Evolutionary conservation across 108 stramenopile species (phyloP).

Genomic region (Parietichytrium sp.): DNA sequence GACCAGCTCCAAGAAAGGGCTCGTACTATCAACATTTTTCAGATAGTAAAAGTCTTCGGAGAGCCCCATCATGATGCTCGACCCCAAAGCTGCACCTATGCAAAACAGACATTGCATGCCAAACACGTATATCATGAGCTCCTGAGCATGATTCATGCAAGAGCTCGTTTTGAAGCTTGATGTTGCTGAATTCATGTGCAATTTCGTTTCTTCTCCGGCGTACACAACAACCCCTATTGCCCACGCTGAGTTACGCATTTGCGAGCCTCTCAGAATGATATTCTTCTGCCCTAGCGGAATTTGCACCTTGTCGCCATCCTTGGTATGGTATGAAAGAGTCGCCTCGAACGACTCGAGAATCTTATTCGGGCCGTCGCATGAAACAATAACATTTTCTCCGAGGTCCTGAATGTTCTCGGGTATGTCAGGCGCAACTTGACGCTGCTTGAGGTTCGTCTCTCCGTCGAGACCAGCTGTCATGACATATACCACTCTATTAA

Average conservation of each 20-base stretch:
- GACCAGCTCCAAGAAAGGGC: background rate
- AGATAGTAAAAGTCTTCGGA: background rate
- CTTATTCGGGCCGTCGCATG: slow-evolving; percentile 29
- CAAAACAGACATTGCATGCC: background rate
- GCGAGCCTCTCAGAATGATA: slow-evolving; percentile 84
- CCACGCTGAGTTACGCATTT: slow-evolving; percentile 91
- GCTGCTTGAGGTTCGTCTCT: slow-evolving; percentile 91
- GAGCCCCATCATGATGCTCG: background rate
- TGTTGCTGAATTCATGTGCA: slow-evolving; percentile 43
- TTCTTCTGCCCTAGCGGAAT: slow-evolving; percentile 52
- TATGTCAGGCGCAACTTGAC: slow-evolving; percentile 72
- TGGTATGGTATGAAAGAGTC: slow-evolving; percentile 44
- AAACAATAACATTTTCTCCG: background rate
- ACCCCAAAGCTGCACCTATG: background rate
- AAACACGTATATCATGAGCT: slow-evolving; percentile 24
- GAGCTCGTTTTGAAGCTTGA: background rate
- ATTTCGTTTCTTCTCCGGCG: slow-evolving; percentile 88
- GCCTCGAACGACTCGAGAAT: slow-evolving; percentile 31
- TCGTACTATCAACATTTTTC: background rate
- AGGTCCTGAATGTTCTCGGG: slow-evolving; percentile 56
- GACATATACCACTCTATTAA: slow-evolving; percentile 73
- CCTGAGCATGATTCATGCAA: background rate
- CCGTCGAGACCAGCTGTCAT: slow-evolving; percentile 94
- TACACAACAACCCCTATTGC: slow-evolving; percentile 89
- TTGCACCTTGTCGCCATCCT: background rate